Conservation (phyloP, 2,329 filamentous ascomycete genomes). For the Lachnellula cervina region DNA sequence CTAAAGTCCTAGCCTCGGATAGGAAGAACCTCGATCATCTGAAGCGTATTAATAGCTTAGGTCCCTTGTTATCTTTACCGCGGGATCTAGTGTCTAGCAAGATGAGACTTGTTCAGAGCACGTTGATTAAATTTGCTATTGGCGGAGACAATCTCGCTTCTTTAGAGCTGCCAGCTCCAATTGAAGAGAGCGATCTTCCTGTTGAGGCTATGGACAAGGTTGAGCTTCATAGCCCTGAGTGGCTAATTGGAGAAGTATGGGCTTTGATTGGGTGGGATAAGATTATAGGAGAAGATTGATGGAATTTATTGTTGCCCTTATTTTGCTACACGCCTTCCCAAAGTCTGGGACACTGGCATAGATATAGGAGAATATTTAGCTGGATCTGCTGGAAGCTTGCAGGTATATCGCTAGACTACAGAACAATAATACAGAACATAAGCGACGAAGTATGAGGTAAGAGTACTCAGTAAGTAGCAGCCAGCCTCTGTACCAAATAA, state of each 20-base stretch:
- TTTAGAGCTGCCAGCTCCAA: slow-evolving; percentile 14
- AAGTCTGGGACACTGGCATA: not conserved
- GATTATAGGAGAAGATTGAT: not conserved
- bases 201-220: not conserved
- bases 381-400: not conserved
- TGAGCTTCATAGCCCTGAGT: slow-evolving; percentile 8
- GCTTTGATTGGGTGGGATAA: slow-evolving; percentile 18
- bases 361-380: not conserved
- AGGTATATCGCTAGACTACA: not conserved
- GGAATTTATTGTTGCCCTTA: not conserved
- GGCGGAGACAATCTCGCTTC: slow-evolving; percentile 17
- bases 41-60: not conserved
- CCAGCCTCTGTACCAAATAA: slow-evolving; percentile 73
- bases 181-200: slow-evolving; percentile 1
- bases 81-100: slow-evolving; percentile 13
- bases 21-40: not conserved
- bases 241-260: slow-evolving; percentile 14
- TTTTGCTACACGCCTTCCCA: not conserved
- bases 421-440: not conserved
- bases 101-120: slow-evolving; percentile 21
- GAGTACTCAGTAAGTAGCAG: slow-evolving; percentile 59
- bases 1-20: slow-evolving; percentile 15
- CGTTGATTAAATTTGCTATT: slow-evolving; percentile 21
- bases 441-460: not conserved
- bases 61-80: not conserved